Evolutionary conservation across 768 basidiomycete genomes (phyloP).

Genomic region (Symmetrospora coprosmae): DNA sequence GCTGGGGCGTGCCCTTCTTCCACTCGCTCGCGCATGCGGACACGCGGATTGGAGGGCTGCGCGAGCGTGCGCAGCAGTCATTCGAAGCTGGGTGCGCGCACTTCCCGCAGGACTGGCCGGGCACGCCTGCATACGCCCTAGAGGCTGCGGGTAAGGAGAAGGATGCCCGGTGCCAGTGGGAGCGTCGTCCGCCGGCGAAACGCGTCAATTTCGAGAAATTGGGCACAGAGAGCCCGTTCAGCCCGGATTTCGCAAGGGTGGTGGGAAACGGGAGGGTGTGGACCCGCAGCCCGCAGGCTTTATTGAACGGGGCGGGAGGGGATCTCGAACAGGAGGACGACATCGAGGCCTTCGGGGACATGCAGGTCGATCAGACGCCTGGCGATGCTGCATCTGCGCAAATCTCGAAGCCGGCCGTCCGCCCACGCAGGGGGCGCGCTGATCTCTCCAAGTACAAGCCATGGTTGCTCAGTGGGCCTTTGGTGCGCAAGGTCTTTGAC

Average conservation of each 20-base stretch:
- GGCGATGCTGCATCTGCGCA: too few relatives aligned
- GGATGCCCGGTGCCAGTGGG: conserved; percentile 54
- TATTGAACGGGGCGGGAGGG: too few relatives aligned
- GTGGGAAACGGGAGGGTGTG: conserved; percentile 40
- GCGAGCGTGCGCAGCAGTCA: conserved; percentile 62
- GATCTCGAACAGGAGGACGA: too few relatives aligned
- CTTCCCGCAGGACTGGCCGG: conserved; percentile 72
- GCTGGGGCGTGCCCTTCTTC: conserved; percentile 84
- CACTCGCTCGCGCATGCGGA: conserved; percentile 67
- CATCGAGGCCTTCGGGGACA: too few relatives aligned
- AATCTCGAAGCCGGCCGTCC: too few relatives aligned
- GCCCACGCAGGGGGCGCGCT: too few relatives aligned
- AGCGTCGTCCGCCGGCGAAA: conserved; percentile 73
- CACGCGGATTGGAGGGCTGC: conserved; percentile 69
- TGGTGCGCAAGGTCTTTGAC: too few relatives aligned
- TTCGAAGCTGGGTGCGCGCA: conserved; percentile 62
- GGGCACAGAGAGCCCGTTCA: conserved; percentile 59
- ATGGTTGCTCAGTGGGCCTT: too few relatives aligned
- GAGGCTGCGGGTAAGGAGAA: conserved; percentile 44
- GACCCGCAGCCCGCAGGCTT: too few relatives aligned
- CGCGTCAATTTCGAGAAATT: conserved; percentile 55
- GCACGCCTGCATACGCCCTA: conserved; percentile 45
- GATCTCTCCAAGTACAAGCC: too few relatives aligned
- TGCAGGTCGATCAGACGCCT: too few relatives aligned
- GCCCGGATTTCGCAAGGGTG: conserved; percentile 50